Base-by-base conservation (phyloP, 2,329 filamentous ascomycete genomes). In the Simplicillium aogashimaense region DNA sequence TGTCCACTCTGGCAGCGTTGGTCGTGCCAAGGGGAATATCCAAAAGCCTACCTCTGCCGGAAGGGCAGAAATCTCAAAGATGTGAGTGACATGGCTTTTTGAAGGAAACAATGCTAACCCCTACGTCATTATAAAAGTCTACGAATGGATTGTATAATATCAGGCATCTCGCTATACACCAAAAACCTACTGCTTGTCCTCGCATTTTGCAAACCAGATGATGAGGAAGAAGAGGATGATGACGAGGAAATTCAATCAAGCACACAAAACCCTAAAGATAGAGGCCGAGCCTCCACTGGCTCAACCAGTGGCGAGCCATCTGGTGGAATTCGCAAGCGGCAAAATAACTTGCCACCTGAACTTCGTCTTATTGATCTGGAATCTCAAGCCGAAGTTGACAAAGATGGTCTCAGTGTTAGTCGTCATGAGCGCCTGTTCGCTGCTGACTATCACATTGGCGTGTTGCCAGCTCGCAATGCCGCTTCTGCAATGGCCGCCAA, bases 71-170 rank as follows among this genome's bases (percentile, higher is more conserved):
- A 90, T 97, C 57, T 79, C 87, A 46, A 94, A 94, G 63, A 89
- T 90, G 86, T 94, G 59, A 74, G 85, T 74, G 12, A 1, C 34
- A 13, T 29, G 8, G 40, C 32, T 7, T 37, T 25, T 34, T 6
- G 9, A 25, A 25, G 6, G 20, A 25, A 5, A 5, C 17, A 32
- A 32, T 33, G 35, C 58, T 63, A 50, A 63, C 56, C 17, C n/a
- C 47, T 38, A 18, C 18, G 9, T 25, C 6, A 25, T 25, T 25
- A 5, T 5, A 25, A 14, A 48, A 89, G 83, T 63, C 76, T 97
- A 63, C 85, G 88, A 55, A 94, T 92, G 64, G 92, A 98, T 67
- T 97, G 92, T 70, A 88, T 95, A 60, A 87, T 98, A 69, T 95
- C 92, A 58, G 92, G 92, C 54, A 83, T 98, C 62, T 94, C 90